Evolutionary conservation across 768 basidiomycete genomes (phyloP).

Genomic region (Paxillus ammoniavirescens): DNA sequence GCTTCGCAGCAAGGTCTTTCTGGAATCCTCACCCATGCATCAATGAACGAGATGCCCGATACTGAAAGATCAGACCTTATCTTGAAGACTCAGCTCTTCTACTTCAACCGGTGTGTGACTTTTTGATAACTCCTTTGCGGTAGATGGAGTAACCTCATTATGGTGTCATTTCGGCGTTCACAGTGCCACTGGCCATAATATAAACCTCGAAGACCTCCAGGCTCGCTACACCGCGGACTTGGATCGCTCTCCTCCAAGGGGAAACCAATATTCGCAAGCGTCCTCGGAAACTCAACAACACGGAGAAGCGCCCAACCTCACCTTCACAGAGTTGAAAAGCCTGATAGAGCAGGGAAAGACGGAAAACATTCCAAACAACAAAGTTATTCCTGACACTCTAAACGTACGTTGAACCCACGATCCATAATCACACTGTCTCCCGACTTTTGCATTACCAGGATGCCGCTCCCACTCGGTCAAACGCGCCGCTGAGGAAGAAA

Average conservation of each 20-base stretch:
- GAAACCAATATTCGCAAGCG: constrained; percentile 16
- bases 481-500: constrained; percentile 50
- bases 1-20: constrained; percentile 60
- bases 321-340: constrained; percentile 65
- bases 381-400: constrained; percentile 60
- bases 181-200: constrained; percentile 33
- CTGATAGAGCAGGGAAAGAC: constrained; percentile 71
- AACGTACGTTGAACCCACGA: constrained; percentile 47
- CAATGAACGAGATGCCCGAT: constrained; percentile 34
- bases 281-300: constrained; percentile 9
- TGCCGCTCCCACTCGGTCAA: constrained; percentile 56
- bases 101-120: constrained; percentile 59
- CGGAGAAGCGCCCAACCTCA: constrained; percentile 47
- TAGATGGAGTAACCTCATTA: constrained; percentile 25
- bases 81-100: constrained; percentile 60
- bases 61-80: constrained; percentile 47
- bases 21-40: constrained; percentile 47
- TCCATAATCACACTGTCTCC: background rate
- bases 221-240: constrained; percentile 11
- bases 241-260: constrained; percentile 11
- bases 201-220: constrained; percentile 30
- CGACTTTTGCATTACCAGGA: constrained; percentile 36
- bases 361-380: constrained; percentile 79
- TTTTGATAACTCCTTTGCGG: constrained; percentile 20
- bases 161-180: background rate